Evolutionary conservation across 192 early-diverging fungal species (phyloP).

Genomic region (Coemansia sp.): DNA sequence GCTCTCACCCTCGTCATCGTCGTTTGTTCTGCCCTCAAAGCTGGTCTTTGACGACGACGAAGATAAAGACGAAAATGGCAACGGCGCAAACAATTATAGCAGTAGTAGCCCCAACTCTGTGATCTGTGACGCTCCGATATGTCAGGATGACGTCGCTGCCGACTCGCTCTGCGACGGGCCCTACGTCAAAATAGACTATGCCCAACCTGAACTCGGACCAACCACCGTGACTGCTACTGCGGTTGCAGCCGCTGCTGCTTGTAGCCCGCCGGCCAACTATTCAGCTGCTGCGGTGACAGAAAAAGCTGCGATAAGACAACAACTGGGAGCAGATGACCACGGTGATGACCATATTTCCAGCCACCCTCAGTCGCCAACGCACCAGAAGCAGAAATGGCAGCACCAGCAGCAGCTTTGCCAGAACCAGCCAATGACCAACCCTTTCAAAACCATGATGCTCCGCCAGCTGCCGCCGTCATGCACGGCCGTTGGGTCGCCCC

Average conservation of each 20-base stretch:
- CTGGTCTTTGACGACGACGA: constrained; percentile 10
- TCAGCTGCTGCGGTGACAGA: too few relatives aligned
- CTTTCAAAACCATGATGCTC: constrained; percentile 34
- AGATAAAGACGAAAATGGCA: neutral
- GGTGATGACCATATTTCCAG: neutral
- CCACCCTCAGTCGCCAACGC: neutral
- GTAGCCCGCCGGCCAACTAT: neutral
- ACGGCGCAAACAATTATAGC: neutral
- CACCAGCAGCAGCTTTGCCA: constrained; percentile 8
- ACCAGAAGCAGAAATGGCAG: neutral
- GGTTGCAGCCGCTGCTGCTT: neutral
- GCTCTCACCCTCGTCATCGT: neutral
- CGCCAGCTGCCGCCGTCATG: neutral
- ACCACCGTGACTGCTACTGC: neutral
- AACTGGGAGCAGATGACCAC: neutral
- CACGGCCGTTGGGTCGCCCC: neutral
- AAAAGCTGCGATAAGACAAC: too few relatives aligned
- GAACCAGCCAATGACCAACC: constrained; percentile 28
- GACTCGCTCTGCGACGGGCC: constrained; percentile 33
- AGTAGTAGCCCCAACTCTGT: neutral
- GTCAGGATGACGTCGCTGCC: constrained; percentile 3
- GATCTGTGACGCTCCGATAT: neutral
- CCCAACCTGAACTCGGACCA: neutral
- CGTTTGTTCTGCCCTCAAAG: constrained; percentile 1
- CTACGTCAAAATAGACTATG: constrained; percentile 30